A percentile compares a stretch with the other conserved stretches of the same genome.
These are phyloP conservation scores for Epithemia pelagica DNA, from an alignment of 108 stramenopile genomes.

Conservation along the genomic window DNA sequence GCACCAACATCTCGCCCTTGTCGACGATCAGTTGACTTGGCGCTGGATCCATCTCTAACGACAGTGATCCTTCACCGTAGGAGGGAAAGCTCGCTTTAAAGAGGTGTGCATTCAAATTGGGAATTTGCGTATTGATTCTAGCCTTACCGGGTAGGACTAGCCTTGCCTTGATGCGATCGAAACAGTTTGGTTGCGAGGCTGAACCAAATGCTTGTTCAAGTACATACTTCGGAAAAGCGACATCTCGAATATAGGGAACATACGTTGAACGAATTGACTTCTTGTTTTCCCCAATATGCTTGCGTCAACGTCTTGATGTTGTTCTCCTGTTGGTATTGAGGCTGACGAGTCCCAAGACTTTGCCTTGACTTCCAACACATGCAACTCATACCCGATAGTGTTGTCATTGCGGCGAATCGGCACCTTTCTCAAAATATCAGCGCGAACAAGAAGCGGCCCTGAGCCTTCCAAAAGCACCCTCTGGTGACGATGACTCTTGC, in stretches of 20 bases:
- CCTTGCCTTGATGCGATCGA: slow-evolving; percentile 22
- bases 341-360: slow-evolving; percentile 40
- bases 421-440: slow-evolving; percentile 27
- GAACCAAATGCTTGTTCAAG: slow-evolving; percentile 16
- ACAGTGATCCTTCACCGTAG: not conserved
- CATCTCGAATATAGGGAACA: slow-evolving; percentile 41
- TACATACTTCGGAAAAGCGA: slow-evolving; percentile 43
- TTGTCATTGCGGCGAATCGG: not conserved
- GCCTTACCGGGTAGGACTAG: slow-evolving; percentile 42
- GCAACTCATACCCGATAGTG: slow-evolving; percentile 28
- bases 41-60: not conserved
- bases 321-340: no score
- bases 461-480: slow-evolving; percentile 40
- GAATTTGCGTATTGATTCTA: slow-evolving; percentile 12
- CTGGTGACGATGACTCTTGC: no score
- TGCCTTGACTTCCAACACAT: slow-evolving; percentile 43
- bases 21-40: slow-evolving; percentile 2
- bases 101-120: slow-evolving; percentile 6
- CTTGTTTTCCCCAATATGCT: slow-evolving; percentile 9
- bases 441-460: slow-evolving; percentile 27
- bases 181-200: not conserved
- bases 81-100: not conserved
- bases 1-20: not conserved
- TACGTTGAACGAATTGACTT: slow-evolving; percentile 21
- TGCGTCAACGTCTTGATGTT: no score